Evolutionary conservation across 139 green algal genomes (phyloP).

Genomic region (Haematococcus sp.): DNA sequence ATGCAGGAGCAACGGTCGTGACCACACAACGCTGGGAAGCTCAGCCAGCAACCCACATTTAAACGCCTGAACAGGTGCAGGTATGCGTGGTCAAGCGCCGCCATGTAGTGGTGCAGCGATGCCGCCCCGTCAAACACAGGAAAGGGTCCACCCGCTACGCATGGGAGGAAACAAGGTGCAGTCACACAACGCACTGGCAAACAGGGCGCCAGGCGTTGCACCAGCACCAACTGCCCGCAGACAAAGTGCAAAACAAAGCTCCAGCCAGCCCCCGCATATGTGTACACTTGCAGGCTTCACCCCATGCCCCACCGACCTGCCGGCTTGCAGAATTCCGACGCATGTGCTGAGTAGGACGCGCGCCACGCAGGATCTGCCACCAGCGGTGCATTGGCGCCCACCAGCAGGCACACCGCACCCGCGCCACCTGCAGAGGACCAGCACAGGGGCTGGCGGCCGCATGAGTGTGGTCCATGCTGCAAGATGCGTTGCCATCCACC

Average conservation of each 20-base stretch:
- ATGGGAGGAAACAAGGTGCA: neutral
- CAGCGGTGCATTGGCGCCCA: conserved; percentile 81
- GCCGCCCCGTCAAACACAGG: neutral
- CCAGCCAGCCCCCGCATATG: too few relatives aligned
- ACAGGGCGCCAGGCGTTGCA: too few relatives aligned
- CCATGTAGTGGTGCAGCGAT: conserved; percentile 7
- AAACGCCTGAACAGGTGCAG: neutral
- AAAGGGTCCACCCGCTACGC: conserved; percentile 5
- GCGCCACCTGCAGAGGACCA: conserved; percentile 64
- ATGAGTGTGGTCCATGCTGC: neutral
- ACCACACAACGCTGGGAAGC: too few relatives aligned
- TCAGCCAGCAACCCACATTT: too few relatives aligned
- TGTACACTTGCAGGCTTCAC: too few relatives aligned
- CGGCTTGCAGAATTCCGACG: conserved; percentile 88
- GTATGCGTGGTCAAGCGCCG: neutral
- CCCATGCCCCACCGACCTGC: too few relatives aligned
- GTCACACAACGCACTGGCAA: too few relatives aligned
- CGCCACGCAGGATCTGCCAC: conserved; percentile 63
- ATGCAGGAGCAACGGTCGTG: too few relatives aligned
- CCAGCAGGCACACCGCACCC: conserved; percentile 81
- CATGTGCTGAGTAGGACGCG: conserved; percentile 55
- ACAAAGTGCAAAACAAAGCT: too few relatives aligned
- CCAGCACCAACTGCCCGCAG: too few relatives aligned
- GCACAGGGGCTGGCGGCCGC: conserved; percentile 42
- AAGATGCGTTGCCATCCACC: neutral